Percentiles rank a stretch among this genome's conserved stretches.
phyloP scores from a whole-genome alignment of 495 filamentous ascomycete genomes.

The Podospora didyma region DNA sequence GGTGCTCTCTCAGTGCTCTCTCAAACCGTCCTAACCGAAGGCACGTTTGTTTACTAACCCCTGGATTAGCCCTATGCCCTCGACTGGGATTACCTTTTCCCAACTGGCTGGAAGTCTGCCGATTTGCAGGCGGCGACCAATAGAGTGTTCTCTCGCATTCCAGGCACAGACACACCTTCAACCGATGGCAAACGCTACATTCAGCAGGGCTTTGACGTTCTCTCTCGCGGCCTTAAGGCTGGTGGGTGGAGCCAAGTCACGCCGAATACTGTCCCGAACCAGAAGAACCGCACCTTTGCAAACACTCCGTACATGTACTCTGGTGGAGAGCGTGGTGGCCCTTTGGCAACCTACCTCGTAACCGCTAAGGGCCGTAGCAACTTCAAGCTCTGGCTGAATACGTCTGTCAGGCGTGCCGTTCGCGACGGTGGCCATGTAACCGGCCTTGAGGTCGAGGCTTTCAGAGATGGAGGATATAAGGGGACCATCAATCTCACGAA shows the following conservation, averaged over 20 bases:
- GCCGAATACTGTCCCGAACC: constrained; percentile 55
- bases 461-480: constrained; percentile 48
- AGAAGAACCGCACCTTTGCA: constrained; percentile 64
- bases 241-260: constrained; percentile 60
- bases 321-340: constrained; percentile 64
- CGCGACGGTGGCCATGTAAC: constrained; percentile 58
- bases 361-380: constrained; percentile 56
- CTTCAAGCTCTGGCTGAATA: constrained; percentile 64
- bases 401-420: constrained; percentile 61
- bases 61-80: constrained; percentile 31
- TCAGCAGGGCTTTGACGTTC: constrained; percentile 59
- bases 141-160: constrained; percentile 64
- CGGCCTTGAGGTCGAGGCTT: constrained; percentile 63
- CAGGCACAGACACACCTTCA: constrained; percentile 64
- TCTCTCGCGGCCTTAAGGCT: constrained; percentile 49
- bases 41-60: background rate
- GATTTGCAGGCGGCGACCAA: constrained; percentile 56
- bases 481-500: constrained; percentile 59
- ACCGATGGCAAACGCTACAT: constrained; percentile 65
- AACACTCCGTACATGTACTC: constrained; percentile 68
- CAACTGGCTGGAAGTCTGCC: constrained; percentile 63
- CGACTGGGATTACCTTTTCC: constrained; percentile 75
- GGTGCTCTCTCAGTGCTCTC: background rate
- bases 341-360: constrained; percentile 69
- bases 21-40: background rate